These are phyloP conservation scores for Lasiosphaeriaceae sp. DNA, from an alignment of 495 filamentous ascomycete genomes.

Conservation along the genomic window DNA sequence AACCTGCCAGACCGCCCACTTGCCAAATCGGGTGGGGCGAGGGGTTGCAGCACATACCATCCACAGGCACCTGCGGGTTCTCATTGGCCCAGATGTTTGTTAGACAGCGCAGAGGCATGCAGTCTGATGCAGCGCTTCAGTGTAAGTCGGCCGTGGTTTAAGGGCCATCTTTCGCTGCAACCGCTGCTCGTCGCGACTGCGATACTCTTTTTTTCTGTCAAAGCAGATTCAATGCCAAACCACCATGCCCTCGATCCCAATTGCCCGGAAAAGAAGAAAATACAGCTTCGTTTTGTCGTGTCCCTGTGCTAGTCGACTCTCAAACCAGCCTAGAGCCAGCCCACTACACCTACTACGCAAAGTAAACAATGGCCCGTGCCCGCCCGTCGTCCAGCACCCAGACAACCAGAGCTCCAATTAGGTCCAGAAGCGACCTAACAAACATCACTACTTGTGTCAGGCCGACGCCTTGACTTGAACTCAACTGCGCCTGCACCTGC, in stretches of 20 bases:
- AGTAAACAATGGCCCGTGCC: constrained; percentile 36
- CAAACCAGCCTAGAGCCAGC: not conserved
- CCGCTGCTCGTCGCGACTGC: not conserved
- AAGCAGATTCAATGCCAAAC: not conserved
- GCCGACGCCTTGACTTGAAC: not conserved
- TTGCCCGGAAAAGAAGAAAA: not conserved
- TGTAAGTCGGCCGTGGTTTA: not conserved
- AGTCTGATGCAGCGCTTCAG: not conserved
- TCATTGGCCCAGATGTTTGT: constrained; percentile 3
- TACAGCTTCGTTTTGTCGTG: constrained; percentile 5
- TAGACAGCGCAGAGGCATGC: constrained; percentile 8
- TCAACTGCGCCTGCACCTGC: not conserved
- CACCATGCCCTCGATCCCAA: constrained; percentile 3
- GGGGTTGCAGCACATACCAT: not conserved
- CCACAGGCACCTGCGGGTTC: constrained; percentile 1
- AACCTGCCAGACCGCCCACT: not conserved
- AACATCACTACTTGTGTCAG: not conserved
- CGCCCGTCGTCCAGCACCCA: constrained; percentile 19
- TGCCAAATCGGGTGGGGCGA: not conserved
- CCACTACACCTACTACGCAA: constrained; percentile 8
- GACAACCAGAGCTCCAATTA: constrained; percentile 21
- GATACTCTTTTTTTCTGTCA: not conserved
- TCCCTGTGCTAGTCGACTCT: not conserved
- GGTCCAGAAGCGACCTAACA: constrained; percentile 8
- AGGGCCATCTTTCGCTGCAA: not conserved